Evolutionary conservation across 2,329 filamentous ascomycete species (phyloP), one percentile per base, ranked within the genome.

Genomic region (Penicillium sp.): DNA sequence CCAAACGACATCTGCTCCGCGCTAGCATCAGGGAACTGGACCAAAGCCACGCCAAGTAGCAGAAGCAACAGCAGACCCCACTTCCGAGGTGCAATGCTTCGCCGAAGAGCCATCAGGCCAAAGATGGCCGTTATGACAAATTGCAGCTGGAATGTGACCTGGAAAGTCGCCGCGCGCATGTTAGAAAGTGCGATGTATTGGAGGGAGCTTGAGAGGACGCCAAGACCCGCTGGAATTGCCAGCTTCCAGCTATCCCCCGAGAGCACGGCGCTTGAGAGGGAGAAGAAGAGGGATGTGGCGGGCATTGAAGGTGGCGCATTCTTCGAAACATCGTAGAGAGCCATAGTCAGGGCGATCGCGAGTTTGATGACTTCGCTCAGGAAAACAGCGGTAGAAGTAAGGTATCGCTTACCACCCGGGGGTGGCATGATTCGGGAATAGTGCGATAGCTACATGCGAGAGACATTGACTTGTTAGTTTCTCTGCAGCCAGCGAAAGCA

Each of bases 371-470:
- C 85, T 79, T 99, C 95, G 76, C 93, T 95, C 65, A 98, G 83
- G 75, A 98, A 92, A 57, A 99, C 92, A 46, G 94, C 93, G 10
- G 95, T 98, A 45, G 93, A 97, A 42, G 94, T 89, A 70, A 95
- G 92, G 78, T 97, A 98, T 74, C 93, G 89, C 73, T 93, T 91
- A 67, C 92, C 91, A 74, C 89, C 88, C 10, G 85, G 83, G 10
- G 88, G 84, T n/a, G 93, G 90, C 93, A 97, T 97, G 62, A 96
- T 88, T 66, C 93, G 87, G 33, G 93, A 97, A 78, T 98, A 97
- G 80, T 97, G 94, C 84, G 97, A 90, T 58, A 97, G 85, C 91
- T 94, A 72, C 35, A 14, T 25, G 33, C 5, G 19, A 14, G 43
- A 49, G 38, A 28, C n/a, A 43, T 19, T 19, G 13, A 61, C 25